A percentile compares a stretch with the other conserved stretches of the same genome.
phyloP scores from a whole-genome alignment of 2,329 filamentous ascomycete genomes.

The Colletotrichum sansevieriae region DNA sequence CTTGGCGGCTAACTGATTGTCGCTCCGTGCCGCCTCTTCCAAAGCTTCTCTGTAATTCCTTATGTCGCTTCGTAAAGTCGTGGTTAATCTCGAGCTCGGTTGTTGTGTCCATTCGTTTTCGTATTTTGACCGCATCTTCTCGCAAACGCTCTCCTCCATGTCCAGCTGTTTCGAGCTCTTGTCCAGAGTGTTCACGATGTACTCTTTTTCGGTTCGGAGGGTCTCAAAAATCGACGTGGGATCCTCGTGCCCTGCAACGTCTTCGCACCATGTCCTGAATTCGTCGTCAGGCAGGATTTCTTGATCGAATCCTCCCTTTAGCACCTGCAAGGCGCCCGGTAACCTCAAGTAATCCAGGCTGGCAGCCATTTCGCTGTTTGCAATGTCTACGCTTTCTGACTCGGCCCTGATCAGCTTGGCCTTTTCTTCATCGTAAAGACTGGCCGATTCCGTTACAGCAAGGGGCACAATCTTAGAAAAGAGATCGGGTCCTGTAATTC shows the following conservation, averaged over 20 bases:
- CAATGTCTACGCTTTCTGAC: slow-evolving; percentile 90
- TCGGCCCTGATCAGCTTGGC: slow-evolving; percentile 95
- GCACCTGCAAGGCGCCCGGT: slow-evolving; percentile 87
- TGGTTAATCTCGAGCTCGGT: slow-evolving; percentile 89
- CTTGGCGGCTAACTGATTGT: slow-evolving; percentile 85
- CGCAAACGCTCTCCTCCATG: slow-evolving; percentile 97
- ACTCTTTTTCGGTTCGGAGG: slow-evolving; percentile 81
- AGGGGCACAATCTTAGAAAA: slow-evolving; percentile 97
- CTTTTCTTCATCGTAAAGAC: slow-evolving; percentile 98
- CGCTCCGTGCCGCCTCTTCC: slow-evolving; percentile 89
- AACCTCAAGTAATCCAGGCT: slow-evolving; percentile 94
- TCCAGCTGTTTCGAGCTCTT: slow-evolving; percentile 89
- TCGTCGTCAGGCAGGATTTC: slow-evolving; percentile 90
- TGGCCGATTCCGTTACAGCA: slow-evolving; percentile 95
- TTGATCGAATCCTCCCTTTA: slow-evolving; percentile 94
- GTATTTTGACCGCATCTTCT: slow-evolving; percentile 99
- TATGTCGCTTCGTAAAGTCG: slow-evolving; percentile 88
- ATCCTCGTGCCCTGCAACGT: slow-evolving; percentile 87
- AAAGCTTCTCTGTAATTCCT: slow-evolving; percentile 89
- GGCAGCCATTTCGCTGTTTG: slow-evolving; percentile 95
- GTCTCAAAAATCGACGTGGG: slow-evolving; percentile 84
- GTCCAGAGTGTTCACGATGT: slow-evolving; percentile 80
- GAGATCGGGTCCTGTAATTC: slow-evolving; percentile 96
- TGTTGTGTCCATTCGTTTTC: slow-evolving; percentile 97
- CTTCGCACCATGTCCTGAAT: slow-evolving; percentile 93